phyloP scores from a whole-genome alignment of 495 filamentous ascomycete genomes.

The Thermochaetoides thermophila region DNA sequence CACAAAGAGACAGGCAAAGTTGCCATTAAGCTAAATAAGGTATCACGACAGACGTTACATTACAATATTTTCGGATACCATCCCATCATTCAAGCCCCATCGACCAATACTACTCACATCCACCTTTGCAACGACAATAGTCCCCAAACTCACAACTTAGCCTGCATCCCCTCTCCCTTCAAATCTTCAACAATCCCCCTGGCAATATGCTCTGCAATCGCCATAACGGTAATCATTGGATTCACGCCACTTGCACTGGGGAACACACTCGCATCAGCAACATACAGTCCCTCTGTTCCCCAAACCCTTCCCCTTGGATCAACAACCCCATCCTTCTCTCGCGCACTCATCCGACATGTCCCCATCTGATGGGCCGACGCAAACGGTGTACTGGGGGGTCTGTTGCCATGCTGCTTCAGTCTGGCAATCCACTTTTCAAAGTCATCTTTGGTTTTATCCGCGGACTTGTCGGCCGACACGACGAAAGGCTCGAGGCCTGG shows the following conservation, averaged over 20 bases:
- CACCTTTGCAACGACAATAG: no score
- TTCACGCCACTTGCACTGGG: conserved; percentile 85
- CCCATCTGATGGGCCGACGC: conserved; percentile 81
- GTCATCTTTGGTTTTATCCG: conserved; percentile 5
- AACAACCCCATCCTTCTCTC: conserved; percentile 51
- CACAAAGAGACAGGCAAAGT: no score
- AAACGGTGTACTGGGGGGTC: conserved; percentile 32
- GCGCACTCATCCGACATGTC: conserved; percentile 62
- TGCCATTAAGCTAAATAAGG: no score
- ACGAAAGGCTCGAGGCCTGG: conserved; percentile 52
- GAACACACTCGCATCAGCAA: conserved; percentile 79
- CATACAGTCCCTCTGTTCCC: conserved; percentile 57
- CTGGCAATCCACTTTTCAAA: conserved; percentile 42
- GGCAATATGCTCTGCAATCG: conserved; percentile 52
- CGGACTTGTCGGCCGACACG: conserved; percentile 20
- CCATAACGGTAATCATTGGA: conserved; percentile 88
- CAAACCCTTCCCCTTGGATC: conserved; percentile 62
- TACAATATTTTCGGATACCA: no score
- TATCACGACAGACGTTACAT: no score
- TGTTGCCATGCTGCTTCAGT: conserved; percentile 35
- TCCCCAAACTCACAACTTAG: conserved; percentile 7
- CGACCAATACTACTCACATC: no score
- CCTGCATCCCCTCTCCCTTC: conserved; percentile 1
- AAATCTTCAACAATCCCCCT: conserved; percentile 33
- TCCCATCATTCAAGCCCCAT: no score